A percentile compares a stretch with the other conserved stretches of the same genome.
Conservation (phyloP, 345 rosid genomes). For the Hevea brasiliensis region DNA sequence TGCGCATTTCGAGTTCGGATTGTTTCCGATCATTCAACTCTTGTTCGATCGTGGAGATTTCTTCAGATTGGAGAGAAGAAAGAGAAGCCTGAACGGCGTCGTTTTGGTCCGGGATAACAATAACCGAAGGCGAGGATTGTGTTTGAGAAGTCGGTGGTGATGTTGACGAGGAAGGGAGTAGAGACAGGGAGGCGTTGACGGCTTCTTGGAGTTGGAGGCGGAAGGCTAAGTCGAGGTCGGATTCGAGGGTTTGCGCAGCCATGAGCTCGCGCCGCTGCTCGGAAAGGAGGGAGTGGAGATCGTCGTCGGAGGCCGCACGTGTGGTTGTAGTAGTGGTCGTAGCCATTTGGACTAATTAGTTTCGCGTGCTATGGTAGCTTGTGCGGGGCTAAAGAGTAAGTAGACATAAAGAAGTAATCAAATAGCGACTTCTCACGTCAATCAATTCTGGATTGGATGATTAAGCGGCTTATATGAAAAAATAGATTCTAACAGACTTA, state of each 20-base stretch:
- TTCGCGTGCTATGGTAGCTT: background rate
- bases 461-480: too few relatives aligned
- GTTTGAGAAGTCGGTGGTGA: slow-evolving; percentile 10
- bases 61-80: slow-evolving; percentile 35
- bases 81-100: slow-evolving; percentile 4
- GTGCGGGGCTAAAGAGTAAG: too few relatives aligned
- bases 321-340: background rate
- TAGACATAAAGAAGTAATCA: too few relatives aligned
- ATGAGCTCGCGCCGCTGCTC: slow-evolving; percentile 34
- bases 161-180: slow-evolving; percentile 21
- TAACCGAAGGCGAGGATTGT: background rate
- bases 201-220: slow-evolving; percentile 70
- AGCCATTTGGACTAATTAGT: background rate
- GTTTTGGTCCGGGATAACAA: background rate
- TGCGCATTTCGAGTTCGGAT: slow-evolving; percentile 34
- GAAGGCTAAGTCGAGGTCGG: slow-evolving; percentile 66
- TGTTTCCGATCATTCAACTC: slow-evolving; percentile 46
- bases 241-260: slow-evolving; percentile 44
- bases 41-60: slow-evolving; percentile 41
- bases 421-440: too few relatives aligned
- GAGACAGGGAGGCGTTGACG: slow-evolving; percentile 44
- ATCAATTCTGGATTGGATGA: too few relatives aligned
- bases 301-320: background rate
- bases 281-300: background rate
- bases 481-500: too few relatives aligned